Percentiles rank a stretch among this genome's conserved stretches.
Conservation (phyloP, 2,329 filamentous ascomycete species). For the Stachybotrys chlorohalonatus region DNA sequence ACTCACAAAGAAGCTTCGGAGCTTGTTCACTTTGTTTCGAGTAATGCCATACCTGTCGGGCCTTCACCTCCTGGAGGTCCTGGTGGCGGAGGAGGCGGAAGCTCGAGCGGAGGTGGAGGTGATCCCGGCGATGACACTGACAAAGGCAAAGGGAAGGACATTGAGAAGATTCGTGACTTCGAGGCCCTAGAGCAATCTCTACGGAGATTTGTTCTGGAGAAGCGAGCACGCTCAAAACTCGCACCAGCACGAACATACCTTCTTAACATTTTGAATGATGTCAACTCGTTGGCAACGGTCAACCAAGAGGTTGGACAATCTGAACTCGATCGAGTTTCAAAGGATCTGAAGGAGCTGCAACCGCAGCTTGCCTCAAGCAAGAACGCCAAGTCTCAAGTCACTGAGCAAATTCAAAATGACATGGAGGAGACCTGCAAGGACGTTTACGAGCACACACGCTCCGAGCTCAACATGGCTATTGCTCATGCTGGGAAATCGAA, state of each 20-base stretch:
- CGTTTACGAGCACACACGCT: slow-evolving; percentile 76
- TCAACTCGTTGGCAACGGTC: slow-evolving; percentile 72
- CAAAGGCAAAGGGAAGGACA: slow-evolving; percentile 77
- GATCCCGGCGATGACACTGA: slow-evolving; percentile 48
- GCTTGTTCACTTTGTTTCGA: slow-evolving; percentile 95
- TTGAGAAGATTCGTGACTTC: slow-evolving; percentile 83
- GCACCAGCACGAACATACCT: slow-evolving; percentile 94
- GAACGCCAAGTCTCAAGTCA: slow-evolving; percentile 69
- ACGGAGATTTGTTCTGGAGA: slow-evolving; percentile 88
- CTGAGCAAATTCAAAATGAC: slow-evolving; percentile 69
- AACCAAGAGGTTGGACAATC: slow-evolving; percentile 80
- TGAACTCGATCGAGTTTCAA: slow-evolving; percentile 74
- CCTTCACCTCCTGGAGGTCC: slow-evolving; percentile 48
- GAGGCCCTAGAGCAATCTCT: slow-evolving; percentile 81
- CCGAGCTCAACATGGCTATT: slow-evolving; percentile 68
- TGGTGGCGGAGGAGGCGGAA: slow-evolving; percentile 43
- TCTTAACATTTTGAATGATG: slow-evolving; percentile 82
- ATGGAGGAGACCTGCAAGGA: slow-evolving; percentile 81
- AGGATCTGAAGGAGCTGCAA: slow-evolving; percentile 73
- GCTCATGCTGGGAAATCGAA: slow-evolving; percentile 65
- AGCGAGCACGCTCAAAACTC: slow-evolving; percentile 88
- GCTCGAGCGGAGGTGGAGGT: slow-evolving; percentile 40
- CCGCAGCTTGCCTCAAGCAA: slow-evolving; percentile 78
- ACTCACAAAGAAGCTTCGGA: slow-evolving; percentile 90
- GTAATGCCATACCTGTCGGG: slow-evolving; percentile 79